These are phyloP conservation scores for Waitea zeae DNA, from an alignment of 1,284 basidiomycete species.

Conservation along the genomic window DNA sequence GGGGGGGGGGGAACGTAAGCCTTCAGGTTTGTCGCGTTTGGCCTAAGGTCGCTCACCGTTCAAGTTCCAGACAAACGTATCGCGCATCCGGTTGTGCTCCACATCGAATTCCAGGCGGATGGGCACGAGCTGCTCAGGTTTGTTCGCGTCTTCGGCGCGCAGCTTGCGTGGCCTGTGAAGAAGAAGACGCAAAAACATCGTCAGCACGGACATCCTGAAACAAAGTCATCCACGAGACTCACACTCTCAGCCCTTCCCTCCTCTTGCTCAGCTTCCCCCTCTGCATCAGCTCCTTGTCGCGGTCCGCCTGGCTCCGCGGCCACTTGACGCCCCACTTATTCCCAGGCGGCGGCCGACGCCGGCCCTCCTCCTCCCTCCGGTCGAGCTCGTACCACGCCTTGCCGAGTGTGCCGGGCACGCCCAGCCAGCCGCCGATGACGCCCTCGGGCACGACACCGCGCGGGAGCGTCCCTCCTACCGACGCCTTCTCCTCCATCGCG, in stretches of 20 bases:
- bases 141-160: slow-evolving; percentile 35
- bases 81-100: slow-evolving; percentile 80
- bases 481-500: slow-evolving; percentile 17
- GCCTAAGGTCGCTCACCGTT: slow-evolving; percentile 39
- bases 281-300: slow-evolving; percentile 26
- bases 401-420: not conserved
- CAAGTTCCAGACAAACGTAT: slow-evolving; percentile 96
- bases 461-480: slow-evolving; percentile 9
- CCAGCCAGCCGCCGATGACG: slow-evolving; percentile 9
- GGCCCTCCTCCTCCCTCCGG: slow-evolving; percentile 14
- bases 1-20: too few species aligned
- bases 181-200: slow-evolving; percentile 3
- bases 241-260: slow-evolving; percentile 61
- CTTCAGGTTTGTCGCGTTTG: not conserved
- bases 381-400: slow-evolving; percentile 35
- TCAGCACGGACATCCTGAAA: slow-evolving; percentile 4
- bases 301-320: slow-evolving; percentile 27
- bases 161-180: slow-evolving; percentile 54
- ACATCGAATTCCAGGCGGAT: slow-evolving; percentile 93
- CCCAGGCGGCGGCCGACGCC: slow-evolving; percentile 14
- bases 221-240: slow-evolving; percentile 15
- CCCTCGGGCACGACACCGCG: slow-evolving; percentile 14
- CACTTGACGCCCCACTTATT: slow-evolving; percentile 55
- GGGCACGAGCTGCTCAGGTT: slow-evolving; percentile 73
- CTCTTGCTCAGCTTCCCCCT: slow-evolving; percentile 23